Evolutionary conservation across 2,329 filamentous ascomycete genomes (phyloP).

Genomic region (Aspergillus floridensis): DNA sequence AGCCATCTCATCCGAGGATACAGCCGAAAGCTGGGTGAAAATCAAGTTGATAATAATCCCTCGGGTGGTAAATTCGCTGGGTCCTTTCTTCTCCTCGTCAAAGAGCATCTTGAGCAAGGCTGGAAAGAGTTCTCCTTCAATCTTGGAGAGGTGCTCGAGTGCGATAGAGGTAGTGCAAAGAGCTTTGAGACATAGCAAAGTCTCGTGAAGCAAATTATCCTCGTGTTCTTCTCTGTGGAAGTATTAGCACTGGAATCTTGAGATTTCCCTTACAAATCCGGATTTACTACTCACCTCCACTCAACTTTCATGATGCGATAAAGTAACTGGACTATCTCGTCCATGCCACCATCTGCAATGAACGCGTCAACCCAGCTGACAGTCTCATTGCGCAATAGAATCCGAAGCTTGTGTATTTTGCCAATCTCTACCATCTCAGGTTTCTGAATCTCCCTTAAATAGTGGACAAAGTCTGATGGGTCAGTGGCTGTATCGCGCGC

Average conservation of each 20-base stretch:
- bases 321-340: slow-evolving; percentile 79
- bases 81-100: slow-evolving; percentile 96
- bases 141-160: slow-evolving; percentile 73
- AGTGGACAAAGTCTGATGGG: slow-evolving; percentile 81
- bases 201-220: slow-evolving; percentile 87
- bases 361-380: slow-evolving; percentile 94
- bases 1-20: slow-evolving; percentile 60
- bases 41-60: slow-evolving; percentile 85
- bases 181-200: slow-evolving; percentile 87
- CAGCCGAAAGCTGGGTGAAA: slow-evolving; percentile 79
- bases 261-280: background rate
- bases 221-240: slow-evolving; percentile 81
- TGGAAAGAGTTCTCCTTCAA: slow-evolving; percentile 79
- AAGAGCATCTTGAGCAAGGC: slow-evolving; percentile 86
- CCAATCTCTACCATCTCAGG: slow-evolving; percentile 88
- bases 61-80: slow-evolving; percentile 92
- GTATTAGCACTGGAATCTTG: slow-evolving; percentile 24
- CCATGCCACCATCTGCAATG: slow-evolving; percentile 85
- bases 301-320: slow-evolving; percentile 93
- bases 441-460: slow-evolving; percentile 75
- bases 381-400: slow-evolving; percentile 89
- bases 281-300: slow-evolving; percentile 69
- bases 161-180: slow-evolving; percentile 88
- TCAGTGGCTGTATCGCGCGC: slow-evolving; percentile 70
- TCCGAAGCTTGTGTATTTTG: slow-evolving; percentile 85